Evolutionary conservation across 1,284 basidiomycete genomes (phyloP), one percentile per base, ranked within the genome.

Genomic region (Puccinia coronata): DNA sequence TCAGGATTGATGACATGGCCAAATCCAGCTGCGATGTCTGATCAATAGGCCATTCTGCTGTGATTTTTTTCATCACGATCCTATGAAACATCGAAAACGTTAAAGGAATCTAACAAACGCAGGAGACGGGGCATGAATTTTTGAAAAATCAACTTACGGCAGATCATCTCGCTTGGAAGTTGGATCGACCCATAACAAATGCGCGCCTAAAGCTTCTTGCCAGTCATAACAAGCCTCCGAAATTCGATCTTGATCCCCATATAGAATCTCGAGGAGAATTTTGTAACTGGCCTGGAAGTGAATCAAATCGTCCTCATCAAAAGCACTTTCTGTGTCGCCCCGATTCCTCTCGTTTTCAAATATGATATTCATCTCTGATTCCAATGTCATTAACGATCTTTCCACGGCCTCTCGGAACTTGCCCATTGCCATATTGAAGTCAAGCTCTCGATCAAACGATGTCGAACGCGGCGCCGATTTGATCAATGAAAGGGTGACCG

Each of bases 181-280:
- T 0, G 86, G 86, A 63, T 86, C 83, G 0, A 86, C 86, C 12
- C 85, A 83, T 14, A 84, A 83, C 34, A 84, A 84, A 85, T 86
- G 86, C 8, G 85, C 84, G 49, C 84, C 85, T 14, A 86, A 81
- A 3, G 86, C 86, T 72, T 86, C 86, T 55, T 82, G 82, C 86
- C 86, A 86, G 80, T 86, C 84, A 61, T 85, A 84, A 63, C 84
- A 84, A 18, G 85, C 86, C 72, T 86, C 86, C 25, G 85, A 84
- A 72, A 86, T 84, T 61, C 86, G 82, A 25, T 85, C 84, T 70
- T 84, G 83, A 70, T 84, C 84, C 47, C 86, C 86, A 4, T 83
- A 84, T 78, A 86, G 82, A 69, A 86, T 74, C 31, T 81, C 80
- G 8, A 74, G 59, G 1, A 74, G 36, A 20, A 81, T 81, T 51